phyloP scores from a whole-genome alignment of 371 early-diverging fungal species.

The Blastocladiella emersonii region DNA sequence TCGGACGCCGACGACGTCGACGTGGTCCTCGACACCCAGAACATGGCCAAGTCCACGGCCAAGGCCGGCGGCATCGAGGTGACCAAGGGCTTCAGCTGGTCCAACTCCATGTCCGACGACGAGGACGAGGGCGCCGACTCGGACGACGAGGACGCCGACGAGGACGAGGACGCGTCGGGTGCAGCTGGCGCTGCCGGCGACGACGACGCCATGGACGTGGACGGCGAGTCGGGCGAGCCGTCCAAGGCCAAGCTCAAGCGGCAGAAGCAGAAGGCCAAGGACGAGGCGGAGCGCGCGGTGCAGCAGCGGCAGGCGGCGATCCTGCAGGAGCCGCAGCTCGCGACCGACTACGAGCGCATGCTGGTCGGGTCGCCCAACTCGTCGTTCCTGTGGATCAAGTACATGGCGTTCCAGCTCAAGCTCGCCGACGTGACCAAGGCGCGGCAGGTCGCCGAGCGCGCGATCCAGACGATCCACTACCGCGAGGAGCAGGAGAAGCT shows the following conservation, averaged over 20 bases:
- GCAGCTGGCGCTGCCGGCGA: slow-evolving; percentile 8
- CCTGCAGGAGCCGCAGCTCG: slow-evolving; percentile 20
- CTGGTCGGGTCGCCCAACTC: slow-evolving; percentile 87
- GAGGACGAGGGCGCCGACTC: slow-evolving; percentile 30
- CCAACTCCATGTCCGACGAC: slow-evolving; percentile 12
- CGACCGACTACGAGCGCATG: slow-evolving; percentile 69
- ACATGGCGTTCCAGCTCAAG: slow-evolving; percentile 90
- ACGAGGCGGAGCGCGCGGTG: slow-evolving; percentile 20
- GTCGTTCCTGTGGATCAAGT: slow-evolving; percentile 93
- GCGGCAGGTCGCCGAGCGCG: slow-evolving; percentile 81
- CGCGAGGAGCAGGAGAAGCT: slow-evolving; percentile 87
- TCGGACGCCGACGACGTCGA: slow-evolving; percentile 5
- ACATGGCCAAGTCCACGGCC: background rate
- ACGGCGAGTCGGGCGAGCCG: background rate
- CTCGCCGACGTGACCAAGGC: slow-evolving; percentile 81
- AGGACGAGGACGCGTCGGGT: slow-evolving; percentile 29
- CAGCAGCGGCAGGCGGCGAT: slow-evolving; percentile 19
- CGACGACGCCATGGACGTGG: slow-evolving; percentile 9
- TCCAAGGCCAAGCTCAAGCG: background rate
- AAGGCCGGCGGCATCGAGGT: slow-evolving; percentile 7
- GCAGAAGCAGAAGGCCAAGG: slow-evolving; percentile 16
- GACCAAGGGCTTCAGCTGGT: slow-evolving; percentile 14
- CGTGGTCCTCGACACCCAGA: background rate
- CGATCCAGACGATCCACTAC: slow-evolving; percentile 79
- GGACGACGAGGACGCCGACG: slow-evolving; percentile 21